phyloP scores from a whole-genome alignment of 805 yeast species.

The Metschnikowia vanudenii region DNA sequence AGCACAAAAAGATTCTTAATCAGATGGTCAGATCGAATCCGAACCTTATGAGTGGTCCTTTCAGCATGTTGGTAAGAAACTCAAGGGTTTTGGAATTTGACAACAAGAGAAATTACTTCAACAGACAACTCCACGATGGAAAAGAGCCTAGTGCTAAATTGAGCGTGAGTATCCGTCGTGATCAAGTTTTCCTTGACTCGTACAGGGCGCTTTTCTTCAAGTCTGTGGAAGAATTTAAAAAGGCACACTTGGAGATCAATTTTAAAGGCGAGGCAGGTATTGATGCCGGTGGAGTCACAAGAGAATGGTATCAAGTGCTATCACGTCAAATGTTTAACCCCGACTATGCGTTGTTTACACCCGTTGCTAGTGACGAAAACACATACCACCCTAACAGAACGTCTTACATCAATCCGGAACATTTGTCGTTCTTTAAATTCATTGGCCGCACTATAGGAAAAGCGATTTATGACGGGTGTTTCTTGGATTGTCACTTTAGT shows the following conservation, averaged over 20 bases:
- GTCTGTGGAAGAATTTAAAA: conserved; percentile 66
- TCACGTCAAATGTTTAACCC: conserved; percentile 96
- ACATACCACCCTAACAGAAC: conserved; percentile 95
- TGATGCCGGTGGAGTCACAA: conserved; percentile 96
- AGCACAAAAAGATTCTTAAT: conserved; percentile 82
- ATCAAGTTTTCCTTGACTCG: conserved; percentile 88
- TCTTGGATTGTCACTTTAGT: conserved; percentile 91
- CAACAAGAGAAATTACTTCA: conserved; percentile 84
- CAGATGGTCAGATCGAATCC: conserved; percentile 91
- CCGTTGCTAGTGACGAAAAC: conserved; percentile 88
- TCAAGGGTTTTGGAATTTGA: conserved; percentile 92
- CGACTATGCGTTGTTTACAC: conserved; percentile 86
- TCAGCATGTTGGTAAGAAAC: conserved; percentile 81
- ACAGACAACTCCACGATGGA: conserved; percentile 61
- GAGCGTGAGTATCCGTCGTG: conserved; percentile 72
- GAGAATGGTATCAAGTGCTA: conserved; percentile 96
- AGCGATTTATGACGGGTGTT: conserved; percentile 83
- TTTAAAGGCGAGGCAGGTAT: conserved; percentile 94
- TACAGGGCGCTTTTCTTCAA: conserved; percentile 81
- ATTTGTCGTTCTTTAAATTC: conserved; percentile 86
- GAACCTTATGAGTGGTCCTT: conserved; percentile 93
- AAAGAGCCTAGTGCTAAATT: conserved; percentile 48
- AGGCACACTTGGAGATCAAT: conserved; percentile 71
- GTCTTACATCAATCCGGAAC: conserved; percentile 91
- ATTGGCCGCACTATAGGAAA: conserved; percentile 93